Evolutionary conservation across 352 stramenopile genomes (phyloP).

Genomic region (Globisporangium nunn): DNA sequence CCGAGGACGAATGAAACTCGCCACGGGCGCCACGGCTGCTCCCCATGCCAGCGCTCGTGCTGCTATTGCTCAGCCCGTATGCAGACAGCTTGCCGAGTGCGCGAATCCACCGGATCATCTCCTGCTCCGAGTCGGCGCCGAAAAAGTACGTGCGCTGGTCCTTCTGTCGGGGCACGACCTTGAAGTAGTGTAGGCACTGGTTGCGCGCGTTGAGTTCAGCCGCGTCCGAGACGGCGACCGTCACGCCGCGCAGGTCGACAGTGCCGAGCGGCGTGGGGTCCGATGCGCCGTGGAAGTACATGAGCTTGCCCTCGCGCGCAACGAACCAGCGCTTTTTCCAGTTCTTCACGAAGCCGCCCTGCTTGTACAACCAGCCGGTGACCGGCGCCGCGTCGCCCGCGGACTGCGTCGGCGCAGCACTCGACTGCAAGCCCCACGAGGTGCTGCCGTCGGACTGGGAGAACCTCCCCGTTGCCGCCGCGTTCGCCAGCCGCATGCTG

Average conservation of each 20-base stretch:
- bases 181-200: constrained; percentile 60
- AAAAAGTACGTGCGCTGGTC: constrained; percentile 72
- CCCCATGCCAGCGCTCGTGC: not conserved
- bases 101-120: constrained; percentile 69
- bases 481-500: too few species aligned
- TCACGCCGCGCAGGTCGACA: constrained; percentile 50
- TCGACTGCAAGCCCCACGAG: constrained; percentile 11
- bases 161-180: constrained; percentile 45
- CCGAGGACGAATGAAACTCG: constrained; percentile 5
- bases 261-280: constrained; percentile 63
- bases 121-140: constrained; percentile 51
- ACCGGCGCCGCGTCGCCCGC: constrained; percentile 25
- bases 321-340: constrained; percentile 86
- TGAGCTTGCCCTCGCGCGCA: constrained; percentile 68
- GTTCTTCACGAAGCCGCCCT: constrained; percentile 78
- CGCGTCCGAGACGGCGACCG: constrained; percentile 46
- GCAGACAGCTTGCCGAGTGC: constrained; percentile 44
- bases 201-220: constrained; percentile 58
- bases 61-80: constrained; percentile 8
- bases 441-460: constrained; percentile 1
- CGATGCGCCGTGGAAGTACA: constrained; percentile 59
- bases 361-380: constrained; percentile 72
- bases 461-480: not conserved
- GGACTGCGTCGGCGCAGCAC: constrained; percentile 14
- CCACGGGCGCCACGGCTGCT: not conserved